Base-by-base conservation (phyloP, 305 asterid species). In the Ilex paraguariensis region DNA sequence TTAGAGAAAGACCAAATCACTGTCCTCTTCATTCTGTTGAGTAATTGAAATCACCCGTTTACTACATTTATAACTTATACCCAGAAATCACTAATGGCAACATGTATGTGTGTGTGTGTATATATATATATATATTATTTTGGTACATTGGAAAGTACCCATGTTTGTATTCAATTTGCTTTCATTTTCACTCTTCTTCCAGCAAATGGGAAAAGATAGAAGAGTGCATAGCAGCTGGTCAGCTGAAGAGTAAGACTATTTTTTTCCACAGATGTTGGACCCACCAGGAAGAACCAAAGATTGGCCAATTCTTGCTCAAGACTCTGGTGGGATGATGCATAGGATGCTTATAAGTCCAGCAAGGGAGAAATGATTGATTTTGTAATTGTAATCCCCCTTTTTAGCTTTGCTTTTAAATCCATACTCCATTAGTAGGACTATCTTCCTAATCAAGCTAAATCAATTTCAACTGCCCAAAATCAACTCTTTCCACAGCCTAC, bases 261-360 rank as follows among this genome's bases (percentile, higher is more conserved):
- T 11, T 46, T 10, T 10, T 46, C 10, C 15, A 10, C 52, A 10
- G 13, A 10, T 13, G 52, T 8, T 46, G 10, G 15, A 15, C 52
- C 52, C 15, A 7, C 13, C n/a, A 46, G 11, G 4, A 42, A 67
- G 60, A 54, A 56, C 50, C 6, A 15, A 31, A 46, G 44, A 49
- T 12, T 31, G 54, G 52, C 63, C 49, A 32, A 46, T 11, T 36
- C 12, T 4, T 6, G 10, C 6, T 28, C 53, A 11, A 31, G 42
- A 42, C 42, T 45, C 44, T 55, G 72, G 50, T 21, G 69, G 28
- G 57, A 65, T 52, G 52, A 63, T 73, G 76, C 88, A 75, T 81
- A 69, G 84, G 91, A 85, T 83, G 84, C 91, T 83, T 75, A 31
- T 57, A 65, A 80, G 74, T 76, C 66, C 77, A 76, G 52, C 69